Evolutionary conservation across 2,329 filamentous ascomycete species (phyloP).

Genomic region (Fusarium sp.): DNA sequence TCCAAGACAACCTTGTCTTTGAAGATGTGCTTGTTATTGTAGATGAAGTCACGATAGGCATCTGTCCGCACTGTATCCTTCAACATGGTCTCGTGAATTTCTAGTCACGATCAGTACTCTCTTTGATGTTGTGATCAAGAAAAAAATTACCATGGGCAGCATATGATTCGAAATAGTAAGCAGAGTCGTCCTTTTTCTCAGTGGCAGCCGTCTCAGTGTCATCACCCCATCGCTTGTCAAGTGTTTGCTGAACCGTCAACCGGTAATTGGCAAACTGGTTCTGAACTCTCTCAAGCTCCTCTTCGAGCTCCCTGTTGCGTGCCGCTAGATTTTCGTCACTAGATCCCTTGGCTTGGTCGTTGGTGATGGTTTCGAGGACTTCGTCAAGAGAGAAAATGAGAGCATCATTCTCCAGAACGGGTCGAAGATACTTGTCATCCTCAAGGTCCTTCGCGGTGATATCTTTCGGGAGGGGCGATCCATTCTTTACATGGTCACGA

Average conservation of each 20-base stretch:
- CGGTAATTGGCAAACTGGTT: constrained; percentile 73
- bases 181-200: constrained; percentile 48
- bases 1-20: constrained; percentile 87
- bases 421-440: constrained; percentile 84
- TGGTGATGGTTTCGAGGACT: constrained; percentile 54
- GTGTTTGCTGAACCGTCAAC: constrained; percentile 70
- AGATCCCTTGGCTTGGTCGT: constrained; percentile 55
- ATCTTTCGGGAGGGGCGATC: constrained; percentile 60
- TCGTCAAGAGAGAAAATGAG: constrained; percentile 90
- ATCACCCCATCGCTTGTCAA: constrained; percentile 71
- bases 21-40: constrained; percentile 88
- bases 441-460: constrained; percentile 70
- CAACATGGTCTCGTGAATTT: constrained; percentile 95
- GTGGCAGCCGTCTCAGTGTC: constrained; percentile 55
- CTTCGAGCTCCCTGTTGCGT: constrained; percentile 66
- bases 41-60: constrained; percentile 94
- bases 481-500: constrained; percentile 57
- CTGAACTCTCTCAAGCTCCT: constrained; percentile 66
- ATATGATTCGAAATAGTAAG: constrained; percentile 69
- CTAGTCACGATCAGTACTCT: constrained; percentile 51
- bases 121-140: background rate
- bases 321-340: constrained; percentile 49
- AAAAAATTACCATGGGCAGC: constrained; percentile 63
- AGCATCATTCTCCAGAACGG: constrained; percentile 87
- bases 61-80: constrained; percentile 90